Base-by-base conservation (phyloP, 139 green algal species). In the Micromonas pusilla region DNA sequence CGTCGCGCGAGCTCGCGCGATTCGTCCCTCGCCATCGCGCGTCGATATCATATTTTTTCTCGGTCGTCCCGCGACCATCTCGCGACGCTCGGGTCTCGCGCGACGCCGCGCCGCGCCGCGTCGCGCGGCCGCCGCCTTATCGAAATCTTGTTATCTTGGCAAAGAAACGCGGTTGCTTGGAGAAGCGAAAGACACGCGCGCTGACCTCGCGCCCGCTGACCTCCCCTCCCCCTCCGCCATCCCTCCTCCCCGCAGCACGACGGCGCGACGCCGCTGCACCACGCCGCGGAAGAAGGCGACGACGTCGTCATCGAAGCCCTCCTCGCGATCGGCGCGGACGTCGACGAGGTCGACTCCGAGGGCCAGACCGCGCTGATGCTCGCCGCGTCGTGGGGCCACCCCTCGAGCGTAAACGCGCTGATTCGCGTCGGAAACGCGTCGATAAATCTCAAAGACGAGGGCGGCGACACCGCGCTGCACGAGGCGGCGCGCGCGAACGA, bases 401-500 rank as follows among this genome's bases (percentile, higher is more conserved):
- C 68, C n/a, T 30, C n/a, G 1, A 28, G 20, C n/a, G 32, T 23
- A n/a, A 13, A 20, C 28, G 23, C 62, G 21, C 53, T 75, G 1
- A n/a, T 75, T 20, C 34, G 30, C n/a, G 19, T 34, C 5, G 68
- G 68, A 36, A 16, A 16, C 45, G 68, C 68, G 26, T 34, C 60
- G 9, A 39, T 75, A 28, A 62, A 62, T 32, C 4, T 20, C 23
- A 9, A 16, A 19, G 68, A 75, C 30, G 38, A 75, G 25, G 37
- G 25, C 30, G 68, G 68, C 2, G 68, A 75, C 37, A 75, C 68
- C n/a, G 37, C 68, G 19, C 53, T 75, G 37, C 68, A 75, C 37
- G 68, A 75, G 37, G 68, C 38, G 37, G 37, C 20, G 37, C 37
- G 68, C 0, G 68, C 37, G 6, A 39, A 75, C 30, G 68, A 33